Evolutionary conservation across 2,329 filamentous ascomycete genomes (phyloP).

Genomic region (Fusarium sp.): DNA sequence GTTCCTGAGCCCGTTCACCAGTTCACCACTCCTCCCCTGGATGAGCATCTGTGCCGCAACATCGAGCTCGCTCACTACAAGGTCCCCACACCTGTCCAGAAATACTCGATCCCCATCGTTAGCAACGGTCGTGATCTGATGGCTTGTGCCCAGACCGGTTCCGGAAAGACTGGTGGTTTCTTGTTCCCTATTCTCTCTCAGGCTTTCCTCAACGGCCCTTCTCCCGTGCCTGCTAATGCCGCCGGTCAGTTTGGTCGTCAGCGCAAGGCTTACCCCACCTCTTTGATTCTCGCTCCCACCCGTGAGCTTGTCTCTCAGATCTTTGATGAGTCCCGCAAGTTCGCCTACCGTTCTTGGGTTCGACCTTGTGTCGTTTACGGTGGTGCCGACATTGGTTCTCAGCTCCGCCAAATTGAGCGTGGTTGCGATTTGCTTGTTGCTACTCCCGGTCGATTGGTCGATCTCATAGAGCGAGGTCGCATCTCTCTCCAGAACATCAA

Average conservation of each 20-base stretch:
- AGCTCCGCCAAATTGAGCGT: conserved; percentile 97
- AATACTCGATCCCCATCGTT: conserved; percentile 99
- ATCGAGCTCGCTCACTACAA: conserved; percentile 96
- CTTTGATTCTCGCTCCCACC: conserved; percentile 93
- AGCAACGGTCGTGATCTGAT: conserved; percentile 98
- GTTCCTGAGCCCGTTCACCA: conserved; percentile 90
- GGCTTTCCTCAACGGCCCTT: conserved; percentile 90
- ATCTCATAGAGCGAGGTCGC: conserved; percentile 97
- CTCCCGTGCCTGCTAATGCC: conserved; percentile 70
- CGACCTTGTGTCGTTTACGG: conserved; percentile 98
- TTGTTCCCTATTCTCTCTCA: conserved; percentile 99
- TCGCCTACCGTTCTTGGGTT: conserved; percentile 98
- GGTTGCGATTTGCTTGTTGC: conserved; percentile 97
- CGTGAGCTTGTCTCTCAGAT: conserved; percentile 99
- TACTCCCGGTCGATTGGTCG: conserved; percentile 95
- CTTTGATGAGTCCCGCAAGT: conserved; percentile 97
- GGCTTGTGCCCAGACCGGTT: conserved; percentile 99
- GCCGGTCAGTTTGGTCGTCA: conserved; percentile 85
- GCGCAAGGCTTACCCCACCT: conserved; percentile 97
- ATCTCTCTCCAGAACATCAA: conserved; percentile 99
- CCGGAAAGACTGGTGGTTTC: conserved; percentile 99
- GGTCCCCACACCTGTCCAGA: conserved; percentile 96
- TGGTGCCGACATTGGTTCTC: conserved; percentile 97
- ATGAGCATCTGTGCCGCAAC: conserved; percentile 92
- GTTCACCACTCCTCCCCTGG: conserved; percentile 94